Conservation (phyloP, 768 basidiomycete genomes). For the Mrakia hoshinonis region DNA sequence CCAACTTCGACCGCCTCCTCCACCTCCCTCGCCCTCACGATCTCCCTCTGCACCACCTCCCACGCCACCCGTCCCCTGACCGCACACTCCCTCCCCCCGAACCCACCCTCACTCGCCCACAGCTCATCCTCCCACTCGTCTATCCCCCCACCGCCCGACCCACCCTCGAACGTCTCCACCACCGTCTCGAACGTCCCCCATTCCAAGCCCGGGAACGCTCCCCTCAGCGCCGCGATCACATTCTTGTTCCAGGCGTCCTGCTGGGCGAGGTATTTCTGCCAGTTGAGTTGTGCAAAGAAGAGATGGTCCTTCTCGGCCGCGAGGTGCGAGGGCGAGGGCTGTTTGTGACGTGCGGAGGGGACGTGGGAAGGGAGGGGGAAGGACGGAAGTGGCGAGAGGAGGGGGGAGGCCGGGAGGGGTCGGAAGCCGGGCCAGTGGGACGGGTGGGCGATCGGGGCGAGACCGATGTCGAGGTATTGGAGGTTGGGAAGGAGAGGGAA, state of each 20-base stretch:
- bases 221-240: not conserved
- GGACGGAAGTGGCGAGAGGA: not conserved
- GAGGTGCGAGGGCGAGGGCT: not conserved
- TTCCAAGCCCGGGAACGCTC: not conserved
- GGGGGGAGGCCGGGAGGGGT: too few relatives aligned
- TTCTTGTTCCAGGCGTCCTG: not conserved
- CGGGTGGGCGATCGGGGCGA: not conserved
- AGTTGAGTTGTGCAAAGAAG: too few relatives aligned
- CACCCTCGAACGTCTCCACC: not conserved
- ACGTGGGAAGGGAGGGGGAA: not conserved
- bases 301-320: too few relatives aligned
- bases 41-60: too few relatives aligned
- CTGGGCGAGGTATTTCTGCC: not conserved
- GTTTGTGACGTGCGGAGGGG: not conserved
- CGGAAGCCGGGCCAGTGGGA: not conserved
- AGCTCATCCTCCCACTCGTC: too few relatives aligned
- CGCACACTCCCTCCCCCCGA: not conserved
- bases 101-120: not conserved
- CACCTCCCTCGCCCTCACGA: too few relatives aligned
- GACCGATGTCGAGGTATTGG: not conserved
- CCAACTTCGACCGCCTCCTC: not conserved
- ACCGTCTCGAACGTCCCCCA: not conserved
- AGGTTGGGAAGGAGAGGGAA: slow-evolving; percentile 1
- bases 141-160: not conserved
- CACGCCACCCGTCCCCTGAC: not conserved